These are phyloP conservation scores for Fragaria ananassa DNA, from an alignment of 306 rosid genomes.

Conservation along the genomic window DNA sequence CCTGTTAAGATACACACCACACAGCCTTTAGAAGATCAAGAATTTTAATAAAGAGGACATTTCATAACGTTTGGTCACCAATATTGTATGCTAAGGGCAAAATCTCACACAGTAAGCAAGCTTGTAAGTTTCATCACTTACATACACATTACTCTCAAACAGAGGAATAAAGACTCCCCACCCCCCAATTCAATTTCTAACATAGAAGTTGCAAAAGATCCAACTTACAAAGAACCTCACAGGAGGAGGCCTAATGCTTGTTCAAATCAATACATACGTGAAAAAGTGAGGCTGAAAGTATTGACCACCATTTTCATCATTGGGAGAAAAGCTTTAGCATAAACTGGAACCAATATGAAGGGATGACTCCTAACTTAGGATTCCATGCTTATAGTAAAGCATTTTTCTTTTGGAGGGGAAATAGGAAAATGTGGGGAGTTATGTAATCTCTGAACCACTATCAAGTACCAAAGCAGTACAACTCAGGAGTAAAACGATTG, in stretches of 20 bases:
- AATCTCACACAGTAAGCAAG: not conserved
- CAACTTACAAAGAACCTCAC: not conserved
- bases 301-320: not conserved
- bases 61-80: no score
- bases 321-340: not conserved
- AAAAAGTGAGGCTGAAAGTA: not conserved
- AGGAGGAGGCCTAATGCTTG: not conserved
- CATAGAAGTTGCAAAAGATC: not conserved
- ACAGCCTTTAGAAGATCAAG: slow-evolving; percentile 25
- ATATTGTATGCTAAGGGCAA: no score
- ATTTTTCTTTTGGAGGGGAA: not conserved
- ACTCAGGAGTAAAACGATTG: not conserved
- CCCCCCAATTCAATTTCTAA: not conserved
- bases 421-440: not conserved
- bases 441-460: not conserved
- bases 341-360: not conserved
- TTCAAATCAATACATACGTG: not conserved
- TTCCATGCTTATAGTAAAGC: not conserved
- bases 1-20: slow-evolving; percentile 47
- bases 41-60: not conserved
- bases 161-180: not conserved
- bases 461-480: not conserved
- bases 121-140: not conserved
- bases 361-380: not conserved
- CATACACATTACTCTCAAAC: not conserved